phyloP scores from a whole-genome alignment of 768 basidiomycete genomes.

The Dacryopinax spathularia region DNA sequence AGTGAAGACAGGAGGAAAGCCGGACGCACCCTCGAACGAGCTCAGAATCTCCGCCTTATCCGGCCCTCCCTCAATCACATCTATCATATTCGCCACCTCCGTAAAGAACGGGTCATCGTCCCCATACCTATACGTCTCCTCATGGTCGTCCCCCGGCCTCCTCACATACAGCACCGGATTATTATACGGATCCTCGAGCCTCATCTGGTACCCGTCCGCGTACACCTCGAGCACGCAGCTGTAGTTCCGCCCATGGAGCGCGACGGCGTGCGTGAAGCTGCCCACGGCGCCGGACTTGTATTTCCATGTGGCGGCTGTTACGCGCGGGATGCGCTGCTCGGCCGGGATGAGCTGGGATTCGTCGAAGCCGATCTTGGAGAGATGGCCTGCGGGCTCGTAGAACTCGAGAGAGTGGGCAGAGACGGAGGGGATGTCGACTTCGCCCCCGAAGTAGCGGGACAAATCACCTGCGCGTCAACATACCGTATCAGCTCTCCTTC shows the following conservation, averaged over 20 bases:
- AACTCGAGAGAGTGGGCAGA: slow-evolving; percentile 81
- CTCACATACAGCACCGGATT: slow-evolving; percentile 78
- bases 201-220: slow-evolving; percentile 68
- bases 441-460: slow-evolving; percentile 93
- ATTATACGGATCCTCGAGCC: slow-evolving; percentile 70
- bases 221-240: slow-evolving; percentile 89
- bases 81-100: slow-evolving; percentile 78
- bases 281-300: slow-evolving; percentile 92
- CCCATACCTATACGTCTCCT: slow-evolving; percentile 53
- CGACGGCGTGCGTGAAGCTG: slow-evolving; percentile 75
- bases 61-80: slow-evolving; percentile 72
- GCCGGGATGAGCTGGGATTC: slow-evolving; percentile 63
- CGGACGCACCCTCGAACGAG: slow-evolving; percentile 58
- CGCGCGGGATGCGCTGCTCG: slow-evolving; percentile 84
- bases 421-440: slow-evolving; percentile 60
- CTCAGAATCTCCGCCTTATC: slow-evolving; percentile 68
- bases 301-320: slow-evolving; percentile 92
- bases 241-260: slow-evolving; percentile 84
- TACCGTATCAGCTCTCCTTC: not conserved
- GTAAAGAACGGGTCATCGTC: slow-evolving; percentile 92
- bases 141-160: slow-evolving; percentile 63
- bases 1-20: too few relatives aligned
- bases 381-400: slow-evolving; percentile 74
- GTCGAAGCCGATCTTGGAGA: slow-evolving; percentile 71
- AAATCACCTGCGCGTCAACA: slow-evolving; percentile 38